Percentiles rank a stretch among this genome's conserved stretches.
Evolutionary conservation across 768 basidiomycete genomes (phyloP).

Genomic region (Boletellus ananas): DNA sequence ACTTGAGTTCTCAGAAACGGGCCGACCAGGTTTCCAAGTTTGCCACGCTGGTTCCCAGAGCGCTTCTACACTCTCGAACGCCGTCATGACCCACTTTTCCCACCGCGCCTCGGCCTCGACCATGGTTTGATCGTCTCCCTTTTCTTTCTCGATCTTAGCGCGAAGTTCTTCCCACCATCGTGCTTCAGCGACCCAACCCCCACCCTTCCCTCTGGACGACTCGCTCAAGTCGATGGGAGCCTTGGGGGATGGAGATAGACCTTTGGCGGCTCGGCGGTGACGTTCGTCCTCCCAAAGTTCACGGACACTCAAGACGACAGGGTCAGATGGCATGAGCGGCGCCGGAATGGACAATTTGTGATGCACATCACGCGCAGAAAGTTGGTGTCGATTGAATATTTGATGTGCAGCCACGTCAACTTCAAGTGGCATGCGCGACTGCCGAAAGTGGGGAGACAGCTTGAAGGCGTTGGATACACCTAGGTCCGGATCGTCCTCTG

Average conservation of each 20-base stretch:
- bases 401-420: constrained; percentile 78
- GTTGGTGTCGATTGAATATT: constrained; percentile 76
- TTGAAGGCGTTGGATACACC: constrained; percentile 32
- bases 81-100: constrained; percentile 78
- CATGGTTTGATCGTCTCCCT: constrained; percentile 21
- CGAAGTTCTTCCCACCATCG: constrained; percentile 74
- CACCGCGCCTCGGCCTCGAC: constrained; percentile 38
- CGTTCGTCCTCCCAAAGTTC: constrained; percentile 98
- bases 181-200: constrained; percentile 68
- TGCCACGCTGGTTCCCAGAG: constrained; percentile 69
- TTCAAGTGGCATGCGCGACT: constrained; percentile 73
- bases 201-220: constrained; percentile 51
- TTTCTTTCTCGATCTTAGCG: constrained; percentile 53
- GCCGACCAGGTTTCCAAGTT: constrained; percentile 48
- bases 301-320: constrained; percentile 81
- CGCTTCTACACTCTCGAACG: constrained; percentile 86
- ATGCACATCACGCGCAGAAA: constrained; percentile 62
- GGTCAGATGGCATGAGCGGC: constrained; percentile 52
- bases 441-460: constrained; percentile 56
- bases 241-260: constrained; percentile 68
- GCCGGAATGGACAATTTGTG: constrained; percentile 62
- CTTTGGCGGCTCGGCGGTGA: constrained; percentile 60
- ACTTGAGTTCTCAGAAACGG: constrained; percentile 9
- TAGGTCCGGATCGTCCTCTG: constrained; percentile 24
- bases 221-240: constrained; percentile 70